Evolutionary conservation across 108 stramenopile species (phyloP).

Genomic region (Nitzschia sp.): DNA sequence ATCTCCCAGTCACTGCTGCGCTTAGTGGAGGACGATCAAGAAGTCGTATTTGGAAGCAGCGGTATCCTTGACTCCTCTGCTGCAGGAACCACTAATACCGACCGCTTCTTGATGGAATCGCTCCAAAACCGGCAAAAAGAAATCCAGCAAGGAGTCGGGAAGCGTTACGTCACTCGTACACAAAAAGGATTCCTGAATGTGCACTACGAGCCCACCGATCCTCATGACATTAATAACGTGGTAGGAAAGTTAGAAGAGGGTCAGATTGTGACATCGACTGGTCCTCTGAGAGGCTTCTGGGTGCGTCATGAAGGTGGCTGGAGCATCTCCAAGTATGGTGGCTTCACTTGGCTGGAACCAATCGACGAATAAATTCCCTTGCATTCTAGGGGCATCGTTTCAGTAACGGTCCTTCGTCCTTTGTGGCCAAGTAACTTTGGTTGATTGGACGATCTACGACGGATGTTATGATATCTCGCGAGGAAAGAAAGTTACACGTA

Average conservation of each 20-base stretch:
- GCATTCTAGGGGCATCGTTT: too few species aligned
- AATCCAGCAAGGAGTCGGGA: constrained; percentile 34
- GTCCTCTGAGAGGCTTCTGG: constrained; percentile 29
- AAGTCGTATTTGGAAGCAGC: constrained; percentile 17
- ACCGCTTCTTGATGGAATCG: constrained; percentile 17
- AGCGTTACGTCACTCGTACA: constrained; percentile 36
- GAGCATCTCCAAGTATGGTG: constrained; percentile 37
- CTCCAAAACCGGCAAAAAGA: constrained; percentile 15
- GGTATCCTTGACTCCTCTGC: neutral
- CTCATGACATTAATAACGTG: constrained; percentile 32
- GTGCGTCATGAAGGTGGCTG: constrained; percentile 45
- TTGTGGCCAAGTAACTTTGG: too few species aligned
- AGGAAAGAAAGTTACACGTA: too few species aligned
- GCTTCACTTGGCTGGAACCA: constrained; percentile 46
- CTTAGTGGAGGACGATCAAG: neutral
- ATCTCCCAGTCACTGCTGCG: too few species aligned
- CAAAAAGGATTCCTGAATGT: constrained; percentile 46
- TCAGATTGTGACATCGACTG: constrained; percentile 35
- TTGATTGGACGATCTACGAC: too few species aligned
- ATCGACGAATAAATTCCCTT: constrained; percentile 41
- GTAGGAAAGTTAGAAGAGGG: constrained; percentile 39
- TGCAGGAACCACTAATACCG: neutral
- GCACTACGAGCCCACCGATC: constrained; percentile 31
- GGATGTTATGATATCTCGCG: too few species aligned
- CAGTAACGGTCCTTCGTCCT: too few species aligned